These are phyloP conservation scores for Trichoderma sp. DNA, from an alignment of 2,329 filamentous ascomycete species.

Conservation along the genomic window DNA sequence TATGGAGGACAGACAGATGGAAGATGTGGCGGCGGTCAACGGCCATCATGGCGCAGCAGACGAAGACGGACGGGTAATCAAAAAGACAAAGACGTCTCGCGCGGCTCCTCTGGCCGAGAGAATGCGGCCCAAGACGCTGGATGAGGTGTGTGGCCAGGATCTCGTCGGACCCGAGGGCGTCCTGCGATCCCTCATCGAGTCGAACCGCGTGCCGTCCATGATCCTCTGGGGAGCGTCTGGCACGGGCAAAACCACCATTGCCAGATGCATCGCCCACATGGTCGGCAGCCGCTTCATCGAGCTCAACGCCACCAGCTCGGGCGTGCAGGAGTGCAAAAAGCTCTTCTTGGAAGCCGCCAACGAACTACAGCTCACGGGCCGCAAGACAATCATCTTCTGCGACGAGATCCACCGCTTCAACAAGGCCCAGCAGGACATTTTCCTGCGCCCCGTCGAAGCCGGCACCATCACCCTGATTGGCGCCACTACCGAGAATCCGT, in stretches of 20 bases:
- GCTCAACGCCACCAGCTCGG: slow-evolving; percentile 89
- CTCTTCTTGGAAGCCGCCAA: slow-evolving; percentile 82
- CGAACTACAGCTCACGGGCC: slow-evolving; percentile 77
- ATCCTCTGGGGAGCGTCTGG: slow-evolving; percentile 86
- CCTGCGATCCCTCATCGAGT: slow-evolving; percentile 80
- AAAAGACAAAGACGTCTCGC: slow-evolving; percentile 69
- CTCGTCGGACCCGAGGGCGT: slow-evolving; percentile 85
- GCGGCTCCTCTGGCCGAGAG: slow-evolving; percentile 87
- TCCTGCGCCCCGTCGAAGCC: slow-evolving; percentile 86
- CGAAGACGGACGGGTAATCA: slow-evolving; percentile 48
- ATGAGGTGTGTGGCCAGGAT: slow-evolving; percentile 89
- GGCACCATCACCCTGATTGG: slow-evolving; percentile 91
- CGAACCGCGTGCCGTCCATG: slow-evolving; percentile 87
- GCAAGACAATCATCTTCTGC: slow-evolving; percentile 95
- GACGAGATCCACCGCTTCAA: slow-evolving; percentile 94
- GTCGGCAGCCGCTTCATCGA: slow-evolving; percentile 88
- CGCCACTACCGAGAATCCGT: slow-evolving; percentile 95
- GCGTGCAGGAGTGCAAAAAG: slow-evolving; percentile 89
- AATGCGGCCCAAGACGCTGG: slow-evolving; percentile 81
- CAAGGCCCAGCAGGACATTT: slow-evolving; percentile 93
- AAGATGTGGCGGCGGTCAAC: slow-evolving; percentile 16
- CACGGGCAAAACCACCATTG: slow-evolving; percentile 89
- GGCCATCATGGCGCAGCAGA: slow-evolving; percentile 23
- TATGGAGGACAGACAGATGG: slow-evolving; percentile 2
- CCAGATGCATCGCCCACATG: slow-evolving; percentile 80